Base-by-base conservation (phyloP, 2,329 filamentous ascomycete species). In the Colletotrichum karsti region DNA sequence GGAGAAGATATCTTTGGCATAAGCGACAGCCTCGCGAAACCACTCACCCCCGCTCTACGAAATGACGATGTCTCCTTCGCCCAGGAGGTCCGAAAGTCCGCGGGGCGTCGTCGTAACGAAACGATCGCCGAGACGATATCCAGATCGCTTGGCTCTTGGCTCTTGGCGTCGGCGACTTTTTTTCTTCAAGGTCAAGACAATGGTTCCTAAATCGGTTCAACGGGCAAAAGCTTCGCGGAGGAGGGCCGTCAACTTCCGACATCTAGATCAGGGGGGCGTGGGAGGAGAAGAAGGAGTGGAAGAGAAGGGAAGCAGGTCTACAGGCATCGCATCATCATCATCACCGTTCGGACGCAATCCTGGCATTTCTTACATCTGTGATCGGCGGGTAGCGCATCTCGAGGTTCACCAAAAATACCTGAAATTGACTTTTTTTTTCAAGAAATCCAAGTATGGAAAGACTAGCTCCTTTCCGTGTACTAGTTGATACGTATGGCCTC, bases 41-140 rank as follows among this genome's bases (percentile, higher is more conserved):
- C n/a, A n/a, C n/a, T n/a, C n/a, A n/a, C 6, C 28, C 42, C 8
- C 41, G 54, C 39, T 20, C 33, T 39, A 22, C 26, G 12, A 24
- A 30, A 6, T 20, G 10, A 18, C 4, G 56, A 20, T 24, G 15
- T 28, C 9, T 15, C 12, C 15, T 20, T n/a, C n/a, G n/a, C n/a
- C 5, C 37, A 26, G 7, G 30, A 28, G 24, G 7, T 39, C 13
- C 13, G 20, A 59, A 41, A 51, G 46, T 60, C 46, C 33, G 33
- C 44, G 39, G 44, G 44, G 57, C 44, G 44, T 60, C 24, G 44
- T 48, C 15, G 22, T 60, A 60, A 22, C 60, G 64, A 67, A 64
- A 64, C 37, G 28, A 58, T 64, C 28, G 59, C 33, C 41, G 35
- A 67, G 51, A 53, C 44, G 44, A 37, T 28, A 41, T 41, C 58